phyloP scores from a whole-genome alignment of 2,329 filamentous ascomycete species.

The Paracoccidioides lutzii region DNA sequence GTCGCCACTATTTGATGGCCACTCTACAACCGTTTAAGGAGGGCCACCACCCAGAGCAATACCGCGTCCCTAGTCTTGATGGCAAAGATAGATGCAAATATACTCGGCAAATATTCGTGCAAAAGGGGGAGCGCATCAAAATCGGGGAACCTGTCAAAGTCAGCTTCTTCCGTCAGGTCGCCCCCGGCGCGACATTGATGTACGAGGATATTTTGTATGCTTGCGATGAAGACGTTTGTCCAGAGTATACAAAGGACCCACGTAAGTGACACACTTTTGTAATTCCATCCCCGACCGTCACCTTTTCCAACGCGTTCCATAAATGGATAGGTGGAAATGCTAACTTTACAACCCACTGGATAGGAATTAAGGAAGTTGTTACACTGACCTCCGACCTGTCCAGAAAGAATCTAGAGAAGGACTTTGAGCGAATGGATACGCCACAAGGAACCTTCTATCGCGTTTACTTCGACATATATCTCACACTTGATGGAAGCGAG shows the following conservation, averaged over 20 bases:
- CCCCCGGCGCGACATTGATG: conserved; percentile 93
- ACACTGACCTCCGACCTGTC: conserved; percentile 94
- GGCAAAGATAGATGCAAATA: conserved; percentile 99
- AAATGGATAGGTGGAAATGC: background rate
- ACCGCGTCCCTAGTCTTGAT: conserved; percentile 89
- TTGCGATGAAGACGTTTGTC: conserved; percentile 94
- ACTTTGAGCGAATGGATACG: conserved; percentile 98
- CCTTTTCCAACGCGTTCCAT: background rate
- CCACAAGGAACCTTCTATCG: conserved; percentile 94
- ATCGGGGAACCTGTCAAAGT: conserved; percentile 98
- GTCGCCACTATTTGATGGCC: conserved; percentile 97
- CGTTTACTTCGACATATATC: conserved; percentile 56
- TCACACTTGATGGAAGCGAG: conserved; percentile 91
- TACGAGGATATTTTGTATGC: conserved; percentile 98
- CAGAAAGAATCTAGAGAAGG: conserved; percentile 96
- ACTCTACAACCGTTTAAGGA: conserved; percentile 98
- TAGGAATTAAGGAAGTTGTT: conserved; percentile 97
- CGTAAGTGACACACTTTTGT: conserved; percentile 51
- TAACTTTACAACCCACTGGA: conserved; percentile 9
- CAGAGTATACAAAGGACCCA: conserved; percentile 97
- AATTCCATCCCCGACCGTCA: background rate
- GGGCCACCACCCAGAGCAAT: conserved; percentile 94
- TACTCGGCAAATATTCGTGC: conserved; percentile 94
- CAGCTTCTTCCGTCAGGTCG: conserved; percentile 95
- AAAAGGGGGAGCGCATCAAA: conserved; percentile 97